Evolutionary conservation across 441 rosid genomes (phyloP).

Genomic region (Hura crepitans): DNA sequence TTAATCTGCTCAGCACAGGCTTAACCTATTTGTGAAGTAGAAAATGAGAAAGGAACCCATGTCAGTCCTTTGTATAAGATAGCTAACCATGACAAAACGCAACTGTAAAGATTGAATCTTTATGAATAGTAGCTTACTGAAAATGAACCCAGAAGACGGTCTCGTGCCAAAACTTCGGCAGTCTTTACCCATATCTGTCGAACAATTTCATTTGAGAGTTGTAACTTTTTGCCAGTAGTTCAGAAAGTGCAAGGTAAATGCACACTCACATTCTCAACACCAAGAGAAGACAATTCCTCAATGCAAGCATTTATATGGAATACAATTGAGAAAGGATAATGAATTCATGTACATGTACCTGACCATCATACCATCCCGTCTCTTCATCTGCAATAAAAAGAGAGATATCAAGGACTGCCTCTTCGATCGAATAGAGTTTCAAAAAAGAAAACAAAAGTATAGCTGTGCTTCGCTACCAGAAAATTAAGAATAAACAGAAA

Average conservation of each 20-base stretch:
- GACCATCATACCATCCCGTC: slow-evolving; percentile 98
- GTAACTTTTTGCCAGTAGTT: background rate
- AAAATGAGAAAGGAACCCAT: background rate
- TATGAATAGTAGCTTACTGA: slow-evolving; percentile 38
- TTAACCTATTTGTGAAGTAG: slow-evolving; percentile 50
- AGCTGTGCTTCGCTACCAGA: background rate
- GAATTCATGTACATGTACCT: slow-evolving; percentile 46
- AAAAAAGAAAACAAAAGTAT: background rate
- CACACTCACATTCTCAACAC: background rate
- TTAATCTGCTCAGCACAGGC: slow-evolving; percentile 70
- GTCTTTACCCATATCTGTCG: slow-evolving; percentile 90
- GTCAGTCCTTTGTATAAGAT: too few relatives aligned
- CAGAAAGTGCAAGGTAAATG: background rate
- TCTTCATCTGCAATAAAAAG: slow-evolving; percentile 68
- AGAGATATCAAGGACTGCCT: background rate
- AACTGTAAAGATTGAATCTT: background rate
- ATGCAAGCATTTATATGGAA: background rate
- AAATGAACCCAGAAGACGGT: slow-evolving; percentile 86
- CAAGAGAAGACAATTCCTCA: background rate
- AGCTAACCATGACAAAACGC: background rate
- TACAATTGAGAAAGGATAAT: background rate
- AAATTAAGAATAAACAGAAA: background rate
- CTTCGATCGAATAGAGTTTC: background rate
- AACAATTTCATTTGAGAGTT: slow-evolving; percentile 6
- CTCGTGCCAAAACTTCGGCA: slow-evolving; percentile 82